phyloP scores from a whole-genome alignment of 2,329 filamentous ascomycete species.

The Pseudogymnoascus sp. region DNA sequence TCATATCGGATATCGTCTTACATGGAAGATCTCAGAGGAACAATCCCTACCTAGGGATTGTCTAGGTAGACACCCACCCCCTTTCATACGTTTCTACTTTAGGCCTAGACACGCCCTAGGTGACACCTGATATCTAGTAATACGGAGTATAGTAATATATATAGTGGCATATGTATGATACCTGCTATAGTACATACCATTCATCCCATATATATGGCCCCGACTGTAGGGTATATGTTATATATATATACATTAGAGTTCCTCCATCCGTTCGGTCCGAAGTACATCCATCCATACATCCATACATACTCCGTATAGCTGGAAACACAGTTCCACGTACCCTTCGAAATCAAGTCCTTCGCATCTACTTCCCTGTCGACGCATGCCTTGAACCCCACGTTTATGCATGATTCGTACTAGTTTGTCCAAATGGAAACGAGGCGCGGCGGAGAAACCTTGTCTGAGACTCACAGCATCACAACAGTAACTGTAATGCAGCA shows the following conservation, averaged over 20 bases:
- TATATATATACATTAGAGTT: background rate
- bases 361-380: background rate
- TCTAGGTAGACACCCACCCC: background rate
- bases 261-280: background rate
- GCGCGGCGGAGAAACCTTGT: background rate
- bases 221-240: background rate
- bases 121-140: background rate
- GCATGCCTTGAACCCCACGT: conserved; percentile 5
- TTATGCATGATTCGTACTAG: conserved; percentile 4
- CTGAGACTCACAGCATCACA: background rate
- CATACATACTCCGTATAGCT: background rate
- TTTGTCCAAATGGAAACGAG: conserved; percentile 3
- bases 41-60: background rate
- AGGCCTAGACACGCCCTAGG: background rate
- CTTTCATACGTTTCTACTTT: background rate
- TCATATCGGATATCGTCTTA: background rate
- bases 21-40: background rate
- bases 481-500: background rate
- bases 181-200: background rate
- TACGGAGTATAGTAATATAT: background rate
- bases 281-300: background rate
- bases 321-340: background rate
- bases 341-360: background rate
- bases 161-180: background rate
- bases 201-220: background rate